phyloP scores from a whole-genome alignment of 1,284 basidiomycete genomes.

The Anthracocystis panici-leucophaei region DNA sequence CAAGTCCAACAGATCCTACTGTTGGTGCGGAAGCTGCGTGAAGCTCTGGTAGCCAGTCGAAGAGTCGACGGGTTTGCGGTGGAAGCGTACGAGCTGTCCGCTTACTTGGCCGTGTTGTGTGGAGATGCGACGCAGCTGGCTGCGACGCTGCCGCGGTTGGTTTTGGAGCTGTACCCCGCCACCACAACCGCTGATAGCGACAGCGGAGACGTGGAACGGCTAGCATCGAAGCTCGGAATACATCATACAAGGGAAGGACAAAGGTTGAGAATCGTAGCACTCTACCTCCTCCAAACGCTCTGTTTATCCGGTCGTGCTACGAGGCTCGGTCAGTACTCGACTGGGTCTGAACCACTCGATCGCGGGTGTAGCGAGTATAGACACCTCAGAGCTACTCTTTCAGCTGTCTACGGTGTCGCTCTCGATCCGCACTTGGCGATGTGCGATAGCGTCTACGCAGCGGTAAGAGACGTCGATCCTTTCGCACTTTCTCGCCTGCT shows the following conservation, averaged over 20 bases:
- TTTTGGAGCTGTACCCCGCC: conserved; percentile 27
- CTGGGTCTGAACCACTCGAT: background rate
- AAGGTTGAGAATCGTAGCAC: conserved; percentile 4
- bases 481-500: conserved; percentile 17
- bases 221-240: background rate
- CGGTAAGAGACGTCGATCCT: conserved; percentile 20
- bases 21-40: conserved; percentile 39
- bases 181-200: background rate
- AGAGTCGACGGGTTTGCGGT: conserved; percentile 35
- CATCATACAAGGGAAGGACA: background rate
- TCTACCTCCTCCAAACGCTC: conserved; percentile 31
- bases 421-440: background rate
- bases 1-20: conserved; percentile 40
- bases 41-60: conserved; percentile 38
- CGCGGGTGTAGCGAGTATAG: conserved; percentile 23
- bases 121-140: conserved; percentile 31
- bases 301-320: conserved; percentile 34
- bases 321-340: conserved; percentile 34
- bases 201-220: background rate
- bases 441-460: conserved; percentile 24
- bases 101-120: conserved; percentile 19
- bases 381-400: background rate
- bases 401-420: background rate
- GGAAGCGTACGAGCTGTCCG: conserved; percentile 41
- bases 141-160: conserved; percentile 28